Evolutionary conservation across 2,329 filamentous ascomycete genomes (phyloP).

Genomic region (Cadophora sp.): DNA sequence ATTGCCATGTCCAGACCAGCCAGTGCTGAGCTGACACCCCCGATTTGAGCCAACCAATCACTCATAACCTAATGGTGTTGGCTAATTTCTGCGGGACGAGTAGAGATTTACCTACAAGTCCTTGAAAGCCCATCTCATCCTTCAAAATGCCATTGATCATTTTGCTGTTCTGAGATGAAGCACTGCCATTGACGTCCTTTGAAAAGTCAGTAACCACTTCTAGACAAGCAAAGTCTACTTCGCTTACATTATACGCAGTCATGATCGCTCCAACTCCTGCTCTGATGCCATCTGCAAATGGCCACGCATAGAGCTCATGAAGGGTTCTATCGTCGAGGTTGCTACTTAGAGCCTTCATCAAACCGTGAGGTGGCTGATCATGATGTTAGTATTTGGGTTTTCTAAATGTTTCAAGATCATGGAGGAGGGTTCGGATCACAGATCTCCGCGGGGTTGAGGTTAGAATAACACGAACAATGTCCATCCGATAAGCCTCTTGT

Average conservation of each 20-base stretch:
- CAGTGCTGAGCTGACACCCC: slow-evolving; percentile 63
- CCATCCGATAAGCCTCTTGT: slow-evolving; percentile 44
- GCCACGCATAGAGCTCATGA: slow-evolving; percentile 67
- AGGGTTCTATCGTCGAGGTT: slow-evolving; percentile 66
- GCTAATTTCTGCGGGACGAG: not conserved
- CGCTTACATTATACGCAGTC: slow-evolving; percentile 72
- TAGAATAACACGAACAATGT: slow-evolving; percentile 1
- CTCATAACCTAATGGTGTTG: slow-evolving; percentile 61
- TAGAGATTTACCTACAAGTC: slow-evolving; percentile 43
- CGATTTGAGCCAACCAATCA: slow-evolving; percentile 71
- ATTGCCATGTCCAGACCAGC: slow-evolving; percentile 74
- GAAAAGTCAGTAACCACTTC: not conserved
- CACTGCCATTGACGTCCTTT: slow-evolving; percentile 65
- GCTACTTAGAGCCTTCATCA: slow-evolving; percentile 45
- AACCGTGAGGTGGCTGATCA: slow-evolving; percentile 39
- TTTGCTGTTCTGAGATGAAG: slow-evolving; percentile 72
- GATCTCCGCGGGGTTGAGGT: not conserved
- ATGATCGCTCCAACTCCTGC: slow-evolving; percentile 82
- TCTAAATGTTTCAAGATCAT: no score
- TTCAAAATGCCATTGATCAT: slow-evolving; percentile 74
- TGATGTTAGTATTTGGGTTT: not conserved
- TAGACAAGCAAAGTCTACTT: not conserved
- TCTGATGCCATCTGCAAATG: slow-evolving; percentile 62
- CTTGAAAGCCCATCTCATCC: slow-evolving; percentile 76
- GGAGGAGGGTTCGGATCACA: no score